phyloP scores from a whole-genome alignment of 2,329 filamentous ascomycete species.

The Teratosphaeria nubilosa region DNA sequence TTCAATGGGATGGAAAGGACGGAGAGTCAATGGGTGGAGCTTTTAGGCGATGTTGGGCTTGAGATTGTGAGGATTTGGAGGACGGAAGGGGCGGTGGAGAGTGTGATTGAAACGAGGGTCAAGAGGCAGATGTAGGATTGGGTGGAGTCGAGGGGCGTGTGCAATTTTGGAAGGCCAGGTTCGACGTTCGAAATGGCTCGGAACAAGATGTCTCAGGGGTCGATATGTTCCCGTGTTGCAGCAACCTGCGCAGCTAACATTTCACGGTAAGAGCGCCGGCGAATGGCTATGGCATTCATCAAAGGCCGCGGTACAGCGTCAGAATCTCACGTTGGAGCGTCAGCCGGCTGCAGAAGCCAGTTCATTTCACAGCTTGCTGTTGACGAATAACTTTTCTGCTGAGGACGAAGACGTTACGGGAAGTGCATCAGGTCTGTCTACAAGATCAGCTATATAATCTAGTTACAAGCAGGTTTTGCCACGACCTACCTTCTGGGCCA shows the following conservation, averaged over 20 bases:
- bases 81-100: slow-evolving; percentile 1
- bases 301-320: too few species aligned
- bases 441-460: neutral
- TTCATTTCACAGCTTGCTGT: neutral
- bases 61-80: slow-evolving; percentile 5
- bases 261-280: too few species aligned
- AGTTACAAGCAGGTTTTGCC: neutral
- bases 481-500: neutral
- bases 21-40: slow-evolving; percentile 4
- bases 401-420: neutral
- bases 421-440: neutral
- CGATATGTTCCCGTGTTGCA: too few species aligned
- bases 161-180: too few species aligned
- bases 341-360: neutral
- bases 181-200: too few species aligned
- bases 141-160: neutral
- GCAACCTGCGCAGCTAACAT: too few species aligned
- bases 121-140: neutral
- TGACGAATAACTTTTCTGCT: neutral
- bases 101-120: slow-evolving; percentile 13
- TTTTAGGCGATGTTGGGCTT: slow-evolving; percentile 4
- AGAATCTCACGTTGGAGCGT: neutral
- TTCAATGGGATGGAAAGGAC: slow-evolving; percentile 5
- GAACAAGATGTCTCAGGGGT: too few species aligned
- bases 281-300: too few species aligned